Conservation (phyloP, 257 asterid genomes). For the Phtheirospermum japonicum region DNA sequence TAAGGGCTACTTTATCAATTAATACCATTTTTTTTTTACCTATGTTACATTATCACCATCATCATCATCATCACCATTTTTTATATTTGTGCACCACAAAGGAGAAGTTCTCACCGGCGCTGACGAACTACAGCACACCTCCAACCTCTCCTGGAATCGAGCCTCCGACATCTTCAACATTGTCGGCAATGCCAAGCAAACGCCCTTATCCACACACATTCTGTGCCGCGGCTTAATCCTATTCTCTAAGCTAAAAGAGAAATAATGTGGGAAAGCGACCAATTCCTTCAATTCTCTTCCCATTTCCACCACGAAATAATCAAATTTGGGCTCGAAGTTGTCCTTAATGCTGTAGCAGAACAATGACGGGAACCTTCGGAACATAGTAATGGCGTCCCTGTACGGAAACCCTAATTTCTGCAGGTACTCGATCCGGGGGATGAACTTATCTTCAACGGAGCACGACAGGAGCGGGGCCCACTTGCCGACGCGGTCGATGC, state of each 20-base stretch:
- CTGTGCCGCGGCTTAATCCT: constrained; percentile 79
- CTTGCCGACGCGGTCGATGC: constrained; percentile 58
- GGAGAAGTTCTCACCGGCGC: too few relatives aligned
- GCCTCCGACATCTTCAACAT: too few relatives aligned
- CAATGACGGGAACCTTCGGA: constrained; percentile 75
- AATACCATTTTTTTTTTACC: constrained; percentile 9
- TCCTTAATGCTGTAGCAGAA: constrained; percentile 82
- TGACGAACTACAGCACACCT: too few relatives aligned
- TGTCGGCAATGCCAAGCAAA: too few relatives aligned
- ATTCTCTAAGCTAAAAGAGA: constrained; percentile 86
- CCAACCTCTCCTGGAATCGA: too few relatives aligned
- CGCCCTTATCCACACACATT: constrained; percentile 75
- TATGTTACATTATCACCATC: constrained; percentile 38
- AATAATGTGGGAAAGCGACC: constrained; percentile 80
- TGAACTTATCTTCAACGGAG: constrained; percentile 72
- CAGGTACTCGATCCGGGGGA: constrained; percentile 73
- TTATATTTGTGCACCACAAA: too few relatives aligned
- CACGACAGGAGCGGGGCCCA: constrained; percentile 69
- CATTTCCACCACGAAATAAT: constrained; percentile 85
- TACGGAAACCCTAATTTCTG: constrained; percentile 68
- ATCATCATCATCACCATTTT: constrained; percentile 53
- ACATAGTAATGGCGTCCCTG: constrained; percentile 55
- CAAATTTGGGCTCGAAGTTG: constrained; percentile 76
- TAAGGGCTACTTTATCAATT: constrained; percentile 9
- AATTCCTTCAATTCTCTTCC: constrained; percentile 81